phyloP scores from a whole-genome alignment of 768 basidiomycete species.

The Leucogyrophana mollusca region DNA sequence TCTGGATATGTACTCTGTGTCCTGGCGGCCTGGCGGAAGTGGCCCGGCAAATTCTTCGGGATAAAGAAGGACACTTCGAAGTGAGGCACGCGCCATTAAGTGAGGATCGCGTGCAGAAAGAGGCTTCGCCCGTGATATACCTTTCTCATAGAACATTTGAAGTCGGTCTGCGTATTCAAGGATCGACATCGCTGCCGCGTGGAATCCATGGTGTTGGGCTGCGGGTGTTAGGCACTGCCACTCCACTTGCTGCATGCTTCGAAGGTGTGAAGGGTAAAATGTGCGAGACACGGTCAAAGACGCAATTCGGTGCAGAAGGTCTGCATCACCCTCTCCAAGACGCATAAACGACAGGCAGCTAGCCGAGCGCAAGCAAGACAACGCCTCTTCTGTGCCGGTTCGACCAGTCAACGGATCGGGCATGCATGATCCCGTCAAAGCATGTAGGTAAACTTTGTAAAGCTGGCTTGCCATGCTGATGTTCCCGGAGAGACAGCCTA shows the following conservation, averaged over 20 bases:
- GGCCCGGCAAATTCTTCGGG: constrained; percentile 9
- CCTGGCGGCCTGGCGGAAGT: not conserved
- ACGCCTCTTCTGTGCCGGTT: constrained; percentile 44
- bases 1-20: constrained; percentile 8
- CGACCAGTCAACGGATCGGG: constrained; percentile 43
- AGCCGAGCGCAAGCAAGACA: constrained; percentile 37
- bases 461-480: constrained; percentile 28
- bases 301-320: constrained; percentile 32
- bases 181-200: constrained; percentile 23
- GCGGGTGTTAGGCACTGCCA: constrained; percentile 23
- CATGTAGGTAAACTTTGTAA: constrained; percentile 43
- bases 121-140: too few relatives aligned
- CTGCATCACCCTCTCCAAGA: constrained; percentile 25
- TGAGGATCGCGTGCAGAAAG: not conserved
- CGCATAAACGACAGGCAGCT: constrained; percentile 39
- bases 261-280: constrained; percentile 38
- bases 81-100: constrained; percentile 17
- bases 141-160: constrained; percentile 7
- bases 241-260: constrained; percentile 38
- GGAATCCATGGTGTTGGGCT: constrained; percentile 32
- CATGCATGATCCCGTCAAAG: constrained; percentile 37
- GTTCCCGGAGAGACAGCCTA: constrained; percentile 28
- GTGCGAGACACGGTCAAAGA: constrained; percentile 30
- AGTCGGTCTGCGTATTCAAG: constrained; percentile 22
- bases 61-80: constrained; percentile 13